A percentile compares a stretch with the other conserved stretches of the same genome.
Evolutionary conservation across 129 eudicot species (phyloP).

Genomic region (Artemisia tridentata): DNA sequence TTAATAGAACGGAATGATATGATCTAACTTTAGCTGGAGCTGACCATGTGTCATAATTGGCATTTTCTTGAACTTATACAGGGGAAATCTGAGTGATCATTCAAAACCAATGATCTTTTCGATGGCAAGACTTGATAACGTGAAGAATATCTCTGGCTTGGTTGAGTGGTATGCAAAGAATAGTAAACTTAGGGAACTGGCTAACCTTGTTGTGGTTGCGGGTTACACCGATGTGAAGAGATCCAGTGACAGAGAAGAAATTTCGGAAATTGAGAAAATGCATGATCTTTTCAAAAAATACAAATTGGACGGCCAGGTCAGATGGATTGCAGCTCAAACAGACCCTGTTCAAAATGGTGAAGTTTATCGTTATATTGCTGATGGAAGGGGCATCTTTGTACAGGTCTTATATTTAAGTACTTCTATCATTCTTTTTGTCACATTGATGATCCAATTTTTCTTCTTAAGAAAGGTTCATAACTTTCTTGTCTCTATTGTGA

Average conservation of each 20-base stretch:
- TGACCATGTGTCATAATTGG: background rate
- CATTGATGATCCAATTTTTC: background rate
- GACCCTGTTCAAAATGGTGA: constrained; percentile 86
- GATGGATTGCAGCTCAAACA: constrained; percentile 90
- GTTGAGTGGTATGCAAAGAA: constrained; percentile 87
- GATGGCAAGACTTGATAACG: constrained; percentile 98
- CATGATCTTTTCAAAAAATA: constrained; percentile 64
- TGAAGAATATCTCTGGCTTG: constrained; percentile 87
- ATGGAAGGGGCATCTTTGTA: constrained; percentile 77
- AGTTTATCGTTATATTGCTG: constrained; percentile 90
- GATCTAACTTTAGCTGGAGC: too few species aligned
- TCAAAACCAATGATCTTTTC: constrained; percentile 92
- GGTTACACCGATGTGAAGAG: constrained; percentile 76
- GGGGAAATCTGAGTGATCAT: constrained; percentile 68
- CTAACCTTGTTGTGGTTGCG: constrained; percentile 86
- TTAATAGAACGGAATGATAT: too few species aligned
- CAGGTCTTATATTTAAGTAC: constrained; percentile 52
- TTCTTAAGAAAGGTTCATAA: background rate
- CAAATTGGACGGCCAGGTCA: constrained; percentile 68
- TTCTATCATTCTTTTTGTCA: background rate
- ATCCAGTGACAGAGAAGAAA: constrained; percentile 91
- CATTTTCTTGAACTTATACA: constrained; percentile 32
- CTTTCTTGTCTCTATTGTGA: constrained; percentile 14
- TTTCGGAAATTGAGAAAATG: constrained; percentile 90
- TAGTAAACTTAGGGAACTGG: constrained; percentile 61